These are phyloP conservation scores for Herpotrichia juniperi DNA, from an alignment of 2,329 filamentous ascomycete species.

Conservation along the genomic window DNA sequence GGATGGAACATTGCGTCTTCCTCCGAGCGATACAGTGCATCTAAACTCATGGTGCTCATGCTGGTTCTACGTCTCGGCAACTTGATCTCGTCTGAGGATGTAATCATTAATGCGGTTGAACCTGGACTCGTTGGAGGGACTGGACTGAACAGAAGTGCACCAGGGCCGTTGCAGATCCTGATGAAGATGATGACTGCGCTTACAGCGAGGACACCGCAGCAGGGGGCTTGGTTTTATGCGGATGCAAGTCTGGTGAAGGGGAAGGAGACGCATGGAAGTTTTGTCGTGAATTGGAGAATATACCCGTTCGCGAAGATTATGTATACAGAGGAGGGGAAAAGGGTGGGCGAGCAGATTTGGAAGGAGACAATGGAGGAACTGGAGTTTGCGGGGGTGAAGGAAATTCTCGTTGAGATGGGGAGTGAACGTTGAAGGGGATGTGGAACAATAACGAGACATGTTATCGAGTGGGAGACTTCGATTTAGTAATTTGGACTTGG, in stretches of 20 bases:
- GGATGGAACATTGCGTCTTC: slow-evolving; percentile 4
- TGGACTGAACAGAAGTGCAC: slow-evolving; percentile 34
- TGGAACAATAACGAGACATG: neutral
- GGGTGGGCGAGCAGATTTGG: slow-evolving; percentile 7
- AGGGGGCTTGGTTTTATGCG: slow-evolving; percentile 56
- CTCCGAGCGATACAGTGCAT: slow-evolving; percentile 19
- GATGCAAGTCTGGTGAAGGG: slow-evolving; percentile 56
- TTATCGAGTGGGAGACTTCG: neutral
- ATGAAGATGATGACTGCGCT: slow-evolving; percentile 26
- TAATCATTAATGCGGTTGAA: slow-evolving; percentile 54
- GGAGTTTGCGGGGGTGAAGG: slow-evolving; percentile 9
- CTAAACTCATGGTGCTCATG: slow-evolving; percentile 26
- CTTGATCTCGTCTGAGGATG: slow-evolving; percentile 21
- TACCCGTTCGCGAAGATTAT: slow-evolving; percentile 31
- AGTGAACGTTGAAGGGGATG: neutral
- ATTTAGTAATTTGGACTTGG: too few relatives aligned
- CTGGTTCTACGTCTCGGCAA: slow-evolving; percentile 21
- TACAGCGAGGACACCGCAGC: slow-evolving; percentile 38
- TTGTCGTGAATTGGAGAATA: slow-evolving; percentile 57
- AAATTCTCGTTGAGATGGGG: neutral
- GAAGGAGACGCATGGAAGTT: slow-evolving; percentile 58
- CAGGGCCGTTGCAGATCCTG: slow-evolving; percentile 7
- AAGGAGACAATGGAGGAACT: slow-evolving; percentile 14
- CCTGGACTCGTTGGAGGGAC: slow-evolving; percentile 56
- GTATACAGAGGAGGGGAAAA: slow-evolving; percentile 11